Percentiles rank a stretch among this genome's conserved stretches.
Evolutionary conservation across 1,284 basidiomycete species (phyloP).

Genomic region (Athelia psychrophila): DNA sequence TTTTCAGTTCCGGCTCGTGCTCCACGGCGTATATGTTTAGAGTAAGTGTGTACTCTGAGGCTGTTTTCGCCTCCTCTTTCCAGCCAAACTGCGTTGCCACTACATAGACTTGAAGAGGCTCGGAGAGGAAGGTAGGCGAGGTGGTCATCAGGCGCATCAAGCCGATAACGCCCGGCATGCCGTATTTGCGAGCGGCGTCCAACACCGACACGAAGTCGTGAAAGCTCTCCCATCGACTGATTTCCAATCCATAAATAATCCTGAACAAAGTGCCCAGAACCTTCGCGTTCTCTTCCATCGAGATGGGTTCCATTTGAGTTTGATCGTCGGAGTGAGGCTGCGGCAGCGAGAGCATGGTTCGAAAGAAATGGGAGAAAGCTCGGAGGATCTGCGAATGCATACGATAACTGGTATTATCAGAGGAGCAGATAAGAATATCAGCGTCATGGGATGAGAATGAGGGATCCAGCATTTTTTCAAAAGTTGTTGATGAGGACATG

Average conservation of each 20-base stretch:
- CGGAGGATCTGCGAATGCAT: background rate
- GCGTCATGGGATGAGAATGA: background rate
- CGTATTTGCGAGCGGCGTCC: background rate
- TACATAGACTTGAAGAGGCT: background rate
- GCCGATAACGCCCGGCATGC: background rate
- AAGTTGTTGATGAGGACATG: too few relatives aligned
- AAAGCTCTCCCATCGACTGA: background rate
- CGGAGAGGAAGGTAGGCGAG: background rate
- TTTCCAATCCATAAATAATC: background rate
- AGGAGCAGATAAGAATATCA: background rate
- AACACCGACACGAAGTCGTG: background rate
- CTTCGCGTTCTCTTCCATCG: background rate
- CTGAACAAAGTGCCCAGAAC: background rate
- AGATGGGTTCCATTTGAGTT: background rate
- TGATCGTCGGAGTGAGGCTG: background rate
- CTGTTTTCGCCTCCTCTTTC: background rate
- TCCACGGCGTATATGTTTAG: background rate
- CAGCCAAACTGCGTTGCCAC: background rate
- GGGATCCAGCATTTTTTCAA: background rate
- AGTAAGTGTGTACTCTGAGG: background rate
- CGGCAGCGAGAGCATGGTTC: background rate
- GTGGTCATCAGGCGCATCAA: background rate
- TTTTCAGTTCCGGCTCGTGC: background rate
- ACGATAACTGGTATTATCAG: background rate
- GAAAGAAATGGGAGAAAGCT: background rate